Conservation (phyloP, 1,284 basidiomycete genomes). For the Ganoderma sp. region DNA sequence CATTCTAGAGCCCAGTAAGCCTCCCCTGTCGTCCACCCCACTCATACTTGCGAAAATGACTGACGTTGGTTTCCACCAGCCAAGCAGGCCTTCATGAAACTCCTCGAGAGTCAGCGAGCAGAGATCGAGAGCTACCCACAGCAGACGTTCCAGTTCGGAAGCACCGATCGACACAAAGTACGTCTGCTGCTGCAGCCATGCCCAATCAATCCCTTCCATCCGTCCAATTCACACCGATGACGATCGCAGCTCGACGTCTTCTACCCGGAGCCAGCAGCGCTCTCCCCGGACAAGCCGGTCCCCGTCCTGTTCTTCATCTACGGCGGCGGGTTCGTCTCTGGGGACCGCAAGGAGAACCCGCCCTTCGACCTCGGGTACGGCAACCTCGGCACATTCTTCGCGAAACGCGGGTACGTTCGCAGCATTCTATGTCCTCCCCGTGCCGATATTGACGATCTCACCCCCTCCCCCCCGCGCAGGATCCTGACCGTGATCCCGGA, state of each 20-base stretch:
- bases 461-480: constrained; percentile 14
- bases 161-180: constrained; percentile 59
- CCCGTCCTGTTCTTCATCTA: constrained; percentile 68
- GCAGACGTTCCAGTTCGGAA: constrained; percentile 62
- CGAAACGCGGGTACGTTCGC: constrained; percentile 51
- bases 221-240: too few relatives aligned
- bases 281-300: constrained; percentile 39
- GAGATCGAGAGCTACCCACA: constrained; percentile 50
- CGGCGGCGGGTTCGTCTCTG: constrained; percentile 64
- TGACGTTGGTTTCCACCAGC: constrained; percentile 28
- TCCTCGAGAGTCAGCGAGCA: constrained; percentile 47
- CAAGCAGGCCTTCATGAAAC: constrained; percentile 48
- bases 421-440: not conserved
- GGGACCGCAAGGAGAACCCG: constrained; percentile 51
- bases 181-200: constrained; percentile 16
- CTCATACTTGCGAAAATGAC: not conserved
- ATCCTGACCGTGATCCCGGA: constrained; percentile 66
- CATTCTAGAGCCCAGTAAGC: constrained; percentile 2
- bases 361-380: constrained; percentile 57
- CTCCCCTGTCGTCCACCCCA: not conserved
- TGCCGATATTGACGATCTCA: not conserved
- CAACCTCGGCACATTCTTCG: constrained; percentile 65
- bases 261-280: constrained; percentile 49
- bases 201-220: not conserved
- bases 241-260: constrained; percentile 60